Evolutionary conservation across 768 basidiomycete species (phyloP).

Genomic region (Agaricus bisporus): DNA sequence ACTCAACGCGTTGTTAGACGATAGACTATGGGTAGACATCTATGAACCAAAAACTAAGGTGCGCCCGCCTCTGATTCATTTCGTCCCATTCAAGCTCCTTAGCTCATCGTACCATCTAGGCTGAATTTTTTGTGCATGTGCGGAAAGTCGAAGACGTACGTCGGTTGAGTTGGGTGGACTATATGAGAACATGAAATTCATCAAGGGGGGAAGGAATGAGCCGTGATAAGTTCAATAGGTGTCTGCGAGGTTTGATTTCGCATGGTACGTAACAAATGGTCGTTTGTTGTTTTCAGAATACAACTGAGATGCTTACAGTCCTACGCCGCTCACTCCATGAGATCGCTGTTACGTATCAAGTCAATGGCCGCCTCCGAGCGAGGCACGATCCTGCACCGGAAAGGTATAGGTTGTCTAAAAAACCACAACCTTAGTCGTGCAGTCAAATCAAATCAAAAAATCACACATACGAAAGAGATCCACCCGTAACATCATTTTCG

Average conservation of each 20-base stretch:
- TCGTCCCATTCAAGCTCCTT: background rate
- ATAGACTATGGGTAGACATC: conserved; percentile 54
- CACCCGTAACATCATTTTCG: conserved; percentile 2
- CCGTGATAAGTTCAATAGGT: no score
- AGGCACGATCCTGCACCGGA: conserved; percentile 5
- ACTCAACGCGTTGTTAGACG: conserved; percentile 23
- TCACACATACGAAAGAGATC: conserved; percentile 2
- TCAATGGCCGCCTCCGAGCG: conserved; percentile 3
- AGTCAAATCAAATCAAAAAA: background rate
- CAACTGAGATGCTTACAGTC: no score
- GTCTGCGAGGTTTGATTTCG: no score
- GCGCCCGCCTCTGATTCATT: conserved; percentile 1
- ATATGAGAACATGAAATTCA: no score
- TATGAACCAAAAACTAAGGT: conserved; percentile 60
- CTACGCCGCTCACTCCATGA: background rate
- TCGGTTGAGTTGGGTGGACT: no score
- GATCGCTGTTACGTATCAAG: background rate
- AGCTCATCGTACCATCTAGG: conserved; percentile 31
- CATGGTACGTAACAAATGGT: no score
- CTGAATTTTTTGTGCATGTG: conserved; percentile 73
- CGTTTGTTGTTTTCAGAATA: no score
- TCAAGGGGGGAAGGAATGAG: no score
- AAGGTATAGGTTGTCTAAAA: conserved; percentile 4
- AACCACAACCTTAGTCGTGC: background rate
- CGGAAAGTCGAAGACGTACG: conserved; percentile 76